Evolutionary conservation across 179 eudicot genomes (phyloP).

Genomic region (Heliamphora pulchella): DNA sequence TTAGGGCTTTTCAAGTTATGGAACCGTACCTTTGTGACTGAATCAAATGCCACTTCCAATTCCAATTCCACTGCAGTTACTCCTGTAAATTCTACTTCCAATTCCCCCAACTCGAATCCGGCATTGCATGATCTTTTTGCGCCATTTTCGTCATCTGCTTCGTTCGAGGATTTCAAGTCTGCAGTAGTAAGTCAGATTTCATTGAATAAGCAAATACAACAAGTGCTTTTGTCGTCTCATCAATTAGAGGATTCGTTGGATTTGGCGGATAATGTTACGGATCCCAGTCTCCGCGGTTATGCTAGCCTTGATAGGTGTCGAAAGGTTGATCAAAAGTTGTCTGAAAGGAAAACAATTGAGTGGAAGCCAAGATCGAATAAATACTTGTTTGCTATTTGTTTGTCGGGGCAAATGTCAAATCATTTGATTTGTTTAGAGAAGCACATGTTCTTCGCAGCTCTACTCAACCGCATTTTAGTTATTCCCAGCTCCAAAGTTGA

Average conservation of each 20-base stretch:
- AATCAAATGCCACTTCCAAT: constrained; percentile 12
- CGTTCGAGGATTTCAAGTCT: constrained; percentile 39
- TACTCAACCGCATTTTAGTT: constrained; percentile 67
- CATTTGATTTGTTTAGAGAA: constrained; percentile 95
- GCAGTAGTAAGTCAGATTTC: constrained; percentile 47
- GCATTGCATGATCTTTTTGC: neutral
- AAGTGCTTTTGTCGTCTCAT: constrained; percentile 60
- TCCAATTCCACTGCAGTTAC: constrained; percentile 20
- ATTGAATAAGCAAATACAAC: constrained; percentile 61
- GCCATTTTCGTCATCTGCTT: neutral
- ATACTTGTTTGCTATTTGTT: constrained; percentile 74
- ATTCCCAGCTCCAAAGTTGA: constrained; percentile 88
- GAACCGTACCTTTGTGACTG: constrained; percentile 22
- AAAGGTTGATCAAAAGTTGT: constrained; percentile 48
- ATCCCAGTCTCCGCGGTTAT: constrained; percentile 25
- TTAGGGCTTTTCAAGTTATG: constrained; percentile 49
- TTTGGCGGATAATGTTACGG: constrained; percentile 35
- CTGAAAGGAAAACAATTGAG: constrained; percentile 58
- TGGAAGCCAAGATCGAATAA: constrained; percentile 73
- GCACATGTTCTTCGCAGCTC: constrained; percentile 95
- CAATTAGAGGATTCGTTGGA: constrained; percentile 29
- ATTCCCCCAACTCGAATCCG: constrained; percentile 30
- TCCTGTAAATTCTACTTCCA: constrained; percentile 18
- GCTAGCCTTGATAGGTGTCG: constrained; percentile 37
- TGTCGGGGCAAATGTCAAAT: constrained; percentile 94